phyloP scores from a whole-genome alignment of 768 basidiomycete genomes.

The Asterophora parasitica region DNA sequence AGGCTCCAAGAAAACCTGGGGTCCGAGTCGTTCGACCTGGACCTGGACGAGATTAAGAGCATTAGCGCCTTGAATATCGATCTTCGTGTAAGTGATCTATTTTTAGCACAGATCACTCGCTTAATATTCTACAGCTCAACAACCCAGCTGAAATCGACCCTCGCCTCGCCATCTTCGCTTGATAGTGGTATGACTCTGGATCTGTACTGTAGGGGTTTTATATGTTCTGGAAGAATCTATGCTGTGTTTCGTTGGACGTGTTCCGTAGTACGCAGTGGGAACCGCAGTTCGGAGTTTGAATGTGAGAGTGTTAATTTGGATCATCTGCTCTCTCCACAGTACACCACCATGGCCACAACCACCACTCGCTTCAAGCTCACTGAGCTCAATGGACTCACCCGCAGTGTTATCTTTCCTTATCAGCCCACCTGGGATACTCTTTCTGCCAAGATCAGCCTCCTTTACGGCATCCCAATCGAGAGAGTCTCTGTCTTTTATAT shows the following conservation, averaged over 20 bases:
- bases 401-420: constrained; percentile 49
- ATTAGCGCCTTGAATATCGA: constrained; percentile 60
- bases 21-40: constrained; percentile 40
- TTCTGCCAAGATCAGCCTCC: constrained; percentile 40
- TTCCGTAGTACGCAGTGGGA: constrained; percentile 11
- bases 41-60: constrained; percentile 49
- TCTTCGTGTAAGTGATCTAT: constrained; percentile 46
- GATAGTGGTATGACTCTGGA: constrained; percentile 15
- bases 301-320: neutral
- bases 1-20: constrained; percentile 50
- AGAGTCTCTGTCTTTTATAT: constrained; percentile 66
- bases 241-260: neutral
- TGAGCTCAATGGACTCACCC: constrained; percentile 51
- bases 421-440: constrained; percentile 32
- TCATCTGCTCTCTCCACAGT: neutral
- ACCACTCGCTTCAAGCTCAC: constrained; percentile 62
- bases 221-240: neutral
- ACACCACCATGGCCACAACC: constrained; percentile 37
- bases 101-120: constrained; percentile 2
- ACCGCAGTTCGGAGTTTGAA: constrained; percentile 22
- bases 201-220: neutral
- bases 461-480: constrained; percentile 50
- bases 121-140: constrained; percentile 46
- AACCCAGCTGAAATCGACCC: constrained; percentile 65
- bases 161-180: constrained; percentile 68